These are phyloP conservation scores for Emmonsiellopsis sp. DNA, from an alignment of 2,329 filamentous ascomycete species.

Conservation along the genomic window DNA sequence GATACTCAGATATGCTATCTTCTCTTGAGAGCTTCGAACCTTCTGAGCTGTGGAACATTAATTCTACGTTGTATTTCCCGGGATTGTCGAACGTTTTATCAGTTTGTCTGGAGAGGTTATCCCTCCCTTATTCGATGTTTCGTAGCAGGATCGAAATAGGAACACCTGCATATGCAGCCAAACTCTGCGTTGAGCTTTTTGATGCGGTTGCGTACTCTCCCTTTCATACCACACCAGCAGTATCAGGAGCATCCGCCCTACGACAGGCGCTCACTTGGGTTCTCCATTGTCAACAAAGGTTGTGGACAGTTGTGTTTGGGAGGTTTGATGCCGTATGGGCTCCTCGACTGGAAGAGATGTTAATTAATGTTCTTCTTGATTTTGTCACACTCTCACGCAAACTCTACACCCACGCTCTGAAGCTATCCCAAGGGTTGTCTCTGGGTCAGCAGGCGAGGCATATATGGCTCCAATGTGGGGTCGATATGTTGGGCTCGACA, in stretches of 20 bases:
- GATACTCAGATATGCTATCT: constrained; percentile 34
- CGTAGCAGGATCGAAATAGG: constrained; percentile 19
- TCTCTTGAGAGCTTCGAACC: constrained; percentile 29
- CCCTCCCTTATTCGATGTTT: constrained; percentile 22
- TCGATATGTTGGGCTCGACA: constrained; percentile 20
- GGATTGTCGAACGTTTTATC: constrained; percentile 17
- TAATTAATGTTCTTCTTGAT: constrained; percentile 15
- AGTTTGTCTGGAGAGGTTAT: constrained; percentile 23
- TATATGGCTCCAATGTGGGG: constrained; percentile 23
- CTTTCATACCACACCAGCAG: constrained; percentile 7
- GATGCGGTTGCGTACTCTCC: constrained; percentile 19
- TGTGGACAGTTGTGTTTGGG: constrained; percentile 22
- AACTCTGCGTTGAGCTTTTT: constrained; percentile 21
- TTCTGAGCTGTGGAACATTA: constrained; percentile 6
- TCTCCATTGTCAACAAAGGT: constrained; percentile 24
- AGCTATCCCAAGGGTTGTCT: constrained; percentile 11
- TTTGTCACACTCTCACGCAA: constrained; percentile 19
- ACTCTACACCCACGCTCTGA: constrained; percentile 16
- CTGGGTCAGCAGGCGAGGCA: constrained; percentile 21
- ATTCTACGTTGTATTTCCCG: constrained; percentile 19
- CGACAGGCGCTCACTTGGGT: constrained; percentile 27
- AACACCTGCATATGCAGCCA: constrained; percentile 18
- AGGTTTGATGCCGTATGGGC: constrained; percentile 18
- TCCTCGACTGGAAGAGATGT: constrained; percentile 12
- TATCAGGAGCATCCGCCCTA: constrained; percentile 15